A percentile compares a stretch with the other conserved stretches of the same genome.
These are phyloP conservation scores for Candida sphagnicola DNA, from an alignment of 805 yeast species.

Conservation along the genomic window DNA sequence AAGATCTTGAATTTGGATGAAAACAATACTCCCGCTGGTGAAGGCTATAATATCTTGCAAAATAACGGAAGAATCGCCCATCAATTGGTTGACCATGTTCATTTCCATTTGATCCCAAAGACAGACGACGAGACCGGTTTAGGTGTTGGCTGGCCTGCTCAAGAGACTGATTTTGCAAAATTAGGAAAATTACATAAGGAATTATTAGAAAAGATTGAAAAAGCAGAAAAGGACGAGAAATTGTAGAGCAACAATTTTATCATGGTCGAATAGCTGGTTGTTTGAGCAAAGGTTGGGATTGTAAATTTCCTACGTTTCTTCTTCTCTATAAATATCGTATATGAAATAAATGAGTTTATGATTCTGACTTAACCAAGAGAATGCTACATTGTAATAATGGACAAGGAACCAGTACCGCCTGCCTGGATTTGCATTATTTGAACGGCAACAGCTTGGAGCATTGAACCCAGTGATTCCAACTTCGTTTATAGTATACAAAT, in stretches of 20 bases:
- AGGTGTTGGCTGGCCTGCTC: conserved; percentile 92
- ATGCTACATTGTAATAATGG: no score
- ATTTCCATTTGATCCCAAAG: conserved; percentile 95
- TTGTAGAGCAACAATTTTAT: no score
- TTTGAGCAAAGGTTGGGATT: no score
- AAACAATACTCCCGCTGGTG: conserved; percentile 57
- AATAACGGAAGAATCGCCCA: conserved; percentile 95
- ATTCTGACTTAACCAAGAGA: no score
- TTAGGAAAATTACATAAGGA: conserved; percentile 65
- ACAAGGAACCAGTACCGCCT: no score
- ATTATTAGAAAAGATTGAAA: conserved; percentile 23
- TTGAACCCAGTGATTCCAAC: no score
- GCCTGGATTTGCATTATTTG: no score
- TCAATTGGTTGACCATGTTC: conserved; percentile 94
- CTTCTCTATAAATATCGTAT: no score
- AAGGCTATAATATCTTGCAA: conserved; percentile 87
- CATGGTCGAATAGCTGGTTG: background rate
- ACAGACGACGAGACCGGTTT: conserved; percentile 69
- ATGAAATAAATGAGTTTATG: no score
- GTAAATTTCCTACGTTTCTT: no score
- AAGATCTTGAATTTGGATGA: conserved; percentile 61
- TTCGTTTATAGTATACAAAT: no score
- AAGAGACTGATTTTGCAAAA: conserved; percentile 69
- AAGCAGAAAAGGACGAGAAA: conserved; percentile 10
- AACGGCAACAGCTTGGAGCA: no score